These are phyloP conservation scores for Pyrenula aspistea DNA, from an alignment of 495 filamentous ascomycete species.

Conservation along the genomic window DNA sequence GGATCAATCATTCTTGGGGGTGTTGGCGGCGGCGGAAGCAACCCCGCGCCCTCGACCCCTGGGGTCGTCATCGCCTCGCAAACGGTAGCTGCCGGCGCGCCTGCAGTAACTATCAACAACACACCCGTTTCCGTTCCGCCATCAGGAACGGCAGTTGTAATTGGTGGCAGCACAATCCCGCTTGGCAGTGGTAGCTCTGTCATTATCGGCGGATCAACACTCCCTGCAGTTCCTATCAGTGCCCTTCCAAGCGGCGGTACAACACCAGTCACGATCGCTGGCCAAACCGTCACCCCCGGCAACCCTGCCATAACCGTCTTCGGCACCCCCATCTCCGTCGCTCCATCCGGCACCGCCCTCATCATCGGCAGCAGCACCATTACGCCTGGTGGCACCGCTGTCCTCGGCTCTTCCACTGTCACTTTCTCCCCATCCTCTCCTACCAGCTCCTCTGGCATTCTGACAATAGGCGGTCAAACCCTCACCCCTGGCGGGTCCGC, in stretches of 20 bases:
- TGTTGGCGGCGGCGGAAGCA: background rate
- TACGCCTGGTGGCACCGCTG: background rate
- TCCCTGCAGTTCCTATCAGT: no score
- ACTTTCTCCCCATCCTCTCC: background rate
- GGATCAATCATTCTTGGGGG: background rate
- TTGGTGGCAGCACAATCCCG: background rate
- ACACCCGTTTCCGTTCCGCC: background rate
- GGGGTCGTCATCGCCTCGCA: background rate
- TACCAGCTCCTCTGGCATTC: background rate
- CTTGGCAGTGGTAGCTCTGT: background rate
- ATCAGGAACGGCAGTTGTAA: background rate
- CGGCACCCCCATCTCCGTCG: background rate
- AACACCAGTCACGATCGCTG: constrained; percentile 2
- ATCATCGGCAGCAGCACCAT: background rate
- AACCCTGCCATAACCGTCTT: no score
- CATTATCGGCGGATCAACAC: background rate
- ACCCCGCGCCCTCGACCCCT: background rate
- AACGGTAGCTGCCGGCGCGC: background rate
- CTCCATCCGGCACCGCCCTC: background rate
- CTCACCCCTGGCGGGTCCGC: constrained; percentile 2
- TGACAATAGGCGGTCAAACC: background rate
- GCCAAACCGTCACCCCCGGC: no score
- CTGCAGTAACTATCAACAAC: background rate
- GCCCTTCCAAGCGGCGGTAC: no score
- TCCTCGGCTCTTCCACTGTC: background rate